These are phyloP conservation scores for Penicillium chermesinum DNA, from an alignment of 495 filamentous ascomycete genomes.

Conservation along the genomic window DNA sequence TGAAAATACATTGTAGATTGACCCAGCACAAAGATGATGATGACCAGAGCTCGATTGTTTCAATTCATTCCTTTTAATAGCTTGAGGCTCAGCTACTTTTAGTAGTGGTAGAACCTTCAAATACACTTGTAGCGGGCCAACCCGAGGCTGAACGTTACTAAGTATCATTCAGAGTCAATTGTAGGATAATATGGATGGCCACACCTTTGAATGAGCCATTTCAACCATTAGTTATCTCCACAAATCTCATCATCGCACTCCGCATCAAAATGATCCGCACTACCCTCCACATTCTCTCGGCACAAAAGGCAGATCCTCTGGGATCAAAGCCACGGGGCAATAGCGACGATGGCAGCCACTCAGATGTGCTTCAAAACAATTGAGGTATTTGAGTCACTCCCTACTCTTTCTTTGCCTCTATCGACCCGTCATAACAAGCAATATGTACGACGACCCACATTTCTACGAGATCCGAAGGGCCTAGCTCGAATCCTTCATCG, in stretches of 20 bases:
- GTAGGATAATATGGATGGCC: too few relatives aligned
- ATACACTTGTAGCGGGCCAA: too few relatives aligned
- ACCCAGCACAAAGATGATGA: background rate
- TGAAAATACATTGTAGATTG: background rate
- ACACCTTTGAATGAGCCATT: too few relatives aligned
- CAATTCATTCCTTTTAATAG: too few relatives aligned
- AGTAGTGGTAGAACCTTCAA: too few relatives aligned
- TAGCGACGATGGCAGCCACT: too few relatives aligned
- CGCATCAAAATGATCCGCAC: background rate
- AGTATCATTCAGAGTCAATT: too few relatives aligned
- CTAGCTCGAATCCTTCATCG: constrained; percentile 19
- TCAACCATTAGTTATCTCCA: too few relatives aligned
- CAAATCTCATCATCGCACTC: too few relatives aligned
- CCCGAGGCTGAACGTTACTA: too few relatives aligned
- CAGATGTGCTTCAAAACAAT: too few relatives aligned
- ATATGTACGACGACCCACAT: background rate
- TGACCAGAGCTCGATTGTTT: background rate
- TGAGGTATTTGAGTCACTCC: constrained; percentile 18
- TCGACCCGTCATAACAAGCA: constrained; percentile 8
- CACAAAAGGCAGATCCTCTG: background rate
- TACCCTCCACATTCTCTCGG: background rate
- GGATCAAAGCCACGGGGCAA: background rate
- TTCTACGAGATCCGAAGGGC: constrained; percentile 12
- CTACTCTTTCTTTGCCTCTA: constrained; percentile 24
- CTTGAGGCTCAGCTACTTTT: too few relatives aligned